Evolutionary conservation across 129 eudicot species (phyloP).

Genomic region (Logfia minima): DNA sequence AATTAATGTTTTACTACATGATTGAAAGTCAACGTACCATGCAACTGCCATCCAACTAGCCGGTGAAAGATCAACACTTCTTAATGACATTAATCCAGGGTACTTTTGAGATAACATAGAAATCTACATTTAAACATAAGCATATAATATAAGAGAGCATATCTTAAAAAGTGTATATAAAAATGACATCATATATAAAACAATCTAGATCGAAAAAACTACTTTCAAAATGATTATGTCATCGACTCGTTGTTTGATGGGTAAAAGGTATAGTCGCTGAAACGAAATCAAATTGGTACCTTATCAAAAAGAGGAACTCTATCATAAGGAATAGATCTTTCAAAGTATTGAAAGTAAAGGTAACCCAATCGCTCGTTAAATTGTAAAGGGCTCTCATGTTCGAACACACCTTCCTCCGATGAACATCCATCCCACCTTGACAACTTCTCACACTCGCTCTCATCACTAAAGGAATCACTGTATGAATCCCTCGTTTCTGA

Average conservation of each 20-base stretch:
- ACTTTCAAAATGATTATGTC: neutral
- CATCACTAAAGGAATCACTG: conserved; percentile 88
- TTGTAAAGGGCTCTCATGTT: conserved; percentile 46
- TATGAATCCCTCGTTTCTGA: conserved; percentile 84
- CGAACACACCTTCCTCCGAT: conserved; percentile 62
- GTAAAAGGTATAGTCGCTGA: neutral
- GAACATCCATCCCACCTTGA: conserved; percentile 98
- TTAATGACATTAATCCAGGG: conserved; percentile 74
- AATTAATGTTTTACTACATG: neutral
- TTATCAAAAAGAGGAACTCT: conserved; percentile 77
- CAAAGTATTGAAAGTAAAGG: conserved; percentile 68
- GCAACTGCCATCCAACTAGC: conserved; percentile 91
- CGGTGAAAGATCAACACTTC: conserved; percentile 83
- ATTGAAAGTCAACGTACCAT: conserved; percentile 42
- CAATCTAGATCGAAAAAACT: neutral
- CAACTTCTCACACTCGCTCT: conserved; percentile 85
- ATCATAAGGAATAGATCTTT: conserved; percentile 62
- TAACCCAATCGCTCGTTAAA: conserved; percentile 43
- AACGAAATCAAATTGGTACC: conserved; percentile 41
- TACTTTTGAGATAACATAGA: conserved; percentile 57
- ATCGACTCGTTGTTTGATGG: neutral
- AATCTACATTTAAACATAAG: conserved; percentile 41
- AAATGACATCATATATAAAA: neutral
- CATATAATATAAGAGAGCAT: neutral
- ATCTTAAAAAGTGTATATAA: neutral